Evolutionary conservation across 768 basidiomycete species (phyloP).

Genomic region (Russula griseocarnosa): DNA sequence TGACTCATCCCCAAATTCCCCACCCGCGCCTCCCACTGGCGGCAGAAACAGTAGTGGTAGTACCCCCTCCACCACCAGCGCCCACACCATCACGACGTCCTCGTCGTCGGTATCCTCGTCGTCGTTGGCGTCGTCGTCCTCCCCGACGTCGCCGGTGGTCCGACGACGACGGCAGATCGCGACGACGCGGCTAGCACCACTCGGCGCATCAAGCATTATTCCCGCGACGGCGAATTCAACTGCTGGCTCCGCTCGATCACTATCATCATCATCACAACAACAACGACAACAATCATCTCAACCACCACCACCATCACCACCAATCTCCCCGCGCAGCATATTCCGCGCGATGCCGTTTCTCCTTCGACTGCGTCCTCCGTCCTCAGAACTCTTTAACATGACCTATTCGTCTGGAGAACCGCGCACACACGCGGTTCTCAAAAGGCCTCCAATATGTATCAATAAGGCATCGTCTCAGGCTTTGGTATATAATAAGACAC

Average conservation of each 20-base stretch:
- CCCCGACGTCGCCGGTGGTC: background rate
- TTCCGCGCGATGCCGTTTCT: conserved; percentile 21
- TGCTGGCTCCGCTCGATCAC: background rate
- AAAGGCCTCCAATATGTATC: background rate
- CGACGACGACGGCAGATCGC: background rate
- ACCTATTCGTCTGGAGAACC: conserved; percentile 14
- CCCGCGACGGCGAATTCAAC: background rate
- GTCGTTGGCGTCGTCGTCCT: background rate
- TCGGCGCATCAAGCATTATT: background rate
- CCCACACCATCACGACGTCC: background rate
- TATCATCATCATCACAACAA: background rate
- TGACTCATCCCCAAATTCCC: background rate
- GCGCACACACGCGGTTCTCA: conserved; percentile 18
- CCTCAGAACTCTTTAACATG: conserved; percentile 11
- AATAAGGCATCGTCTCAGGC: background rate
- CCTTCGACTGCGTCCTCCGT: conserved; percentile 14
- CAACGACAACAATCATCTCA: background rate
- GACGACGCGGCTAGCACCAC: background rate
- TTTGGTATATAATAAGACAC: conserved; percentile 10
- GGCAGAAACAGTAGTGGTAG: no score
- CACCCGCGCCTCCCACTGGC: background rate
- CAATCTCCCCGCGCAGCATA: conserved; percentile 22
- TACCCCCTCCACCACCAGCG: background rate
- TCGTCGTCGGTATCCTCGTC: background rate
- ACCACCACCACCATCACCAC: background rate